Percentiles rank a stretch among this genome's conserved stretches.
phyloP scores from a whole-genome alignment of 164 flowering plant genomes.

The Annona cherimola region DNA sequence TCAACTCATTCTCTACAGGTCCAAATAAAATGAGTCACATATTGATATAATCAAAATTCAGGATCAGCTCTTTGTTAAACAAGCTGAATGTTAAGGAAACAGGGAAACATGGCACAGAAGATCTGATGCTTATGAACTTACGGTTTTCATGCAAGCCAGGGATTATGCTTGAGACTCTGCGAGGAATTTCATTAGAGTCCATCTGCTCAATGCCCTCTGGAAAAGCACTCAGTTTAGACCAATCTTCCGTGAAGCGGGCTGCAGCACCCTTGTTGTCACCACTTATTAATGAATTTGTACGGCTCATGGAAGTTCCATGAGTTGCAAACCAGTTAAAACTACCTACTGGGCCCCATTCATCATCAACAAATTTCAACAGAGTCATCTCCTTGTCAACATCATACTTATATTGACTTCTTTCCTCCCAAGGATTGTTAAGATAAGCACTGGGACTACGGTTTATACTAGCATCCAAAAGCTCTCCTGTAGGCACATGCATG shows the following conservation, averaged over 20 bases:
- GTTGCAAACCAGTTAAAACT: constrained; percentile 99
- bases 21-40: neutral
- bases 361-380: constrained; percentile 88
- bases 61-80: neutral
- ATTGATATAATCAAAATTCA: neutral
- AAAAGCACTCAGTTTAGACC: constrained; percentile 56
- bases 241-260: constrained; percentile 98
- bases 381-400: constrained; percentile 97
- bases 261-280: constrained; percentile 99
- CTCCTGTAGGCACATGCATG: constrained; percentile 48
- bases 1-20: constrained; percentile 61
- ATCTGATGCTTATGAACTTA: constrained; percentile 33
- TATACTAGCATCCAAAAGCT: constrained; percentile 78
- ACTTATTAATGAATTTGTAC: constrained; percentile 87
- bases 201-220: constrained; percentile 17
- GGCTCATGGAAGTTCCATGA: constrained; percentile 99
- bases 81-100: neutral
- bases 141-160: constrained; percentile 36
- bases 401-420: constrained; percentile 78
- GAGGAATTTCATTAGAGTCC: constrained; percentile 31
- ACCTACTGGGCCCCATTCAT: constrained; percentile 95
- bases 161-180: constrained; percentile 69
- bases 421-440: constrained; percentile 80
- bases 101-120: neutral
- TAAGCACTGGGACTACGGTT: constrained; percentile 98